These are phyloP conservation scores for Microbotryomycetes sp. DNA, from an alignment of 1,284 basidiomycete species.

Conservation along the genomic window DNA sequence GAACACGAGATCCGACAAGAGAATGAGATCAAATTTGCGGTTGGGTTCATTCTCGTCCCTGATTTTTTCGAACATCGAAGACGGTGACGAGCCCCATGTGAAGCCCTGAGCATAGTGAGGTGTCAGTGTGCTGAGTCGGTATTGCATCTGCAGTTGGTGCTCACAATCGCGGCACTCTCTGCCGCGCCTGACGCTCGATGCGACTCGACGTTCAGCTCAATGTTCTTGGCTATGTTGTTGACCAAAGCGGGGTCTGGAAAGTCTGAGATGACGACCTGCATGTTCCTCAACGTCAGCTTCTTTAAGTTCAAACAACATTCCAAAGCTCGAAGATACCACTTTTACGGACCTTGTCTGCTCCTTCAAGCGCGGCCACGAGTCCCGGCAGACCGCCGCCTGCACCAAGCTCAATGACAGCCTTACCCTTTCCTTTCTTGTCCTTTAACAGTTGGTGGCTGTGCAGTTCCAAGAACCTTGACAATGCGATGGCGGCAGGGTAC, in stretches of 20 bases:
- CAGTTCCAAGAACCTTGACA: slow-evolving; percentile 41
- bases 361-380: slow-evolving; percentile 62
- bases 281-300: background rate
- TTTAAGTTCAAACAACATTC: background rate
- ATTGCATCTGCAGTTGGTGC: background rate
- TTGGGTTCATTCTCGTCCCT: slow-evolving; percentile 21
- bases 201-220: slow-evolving; percentile 53
- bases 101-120: slow-evolving; percentile 57
- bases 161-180: background rate
- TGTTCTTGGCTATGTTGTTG: slow-evolving; percentile 69
- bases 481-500: slow-evolving; percentile 42
- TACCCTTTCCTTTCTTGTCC: slow-evolving; percentile 40
- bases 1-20: slow-evolving; percentile 87
- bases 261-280: slow-evolving; percentile 75
- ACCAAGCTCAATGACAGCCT: slow-evolving; percentile 75
- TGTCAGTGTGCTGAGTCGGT: background rate
- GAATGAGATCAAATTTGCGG: slow-evolving; percentile 64
- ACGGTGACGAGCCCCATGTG: slow-evolving; percentile 73
- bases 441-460: slow-evolving; percentile 14
- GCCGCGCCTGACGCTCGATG: slow-evolving; percentile 1
- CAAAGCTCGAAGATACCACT: background rate
- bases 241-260: slow-evolving; percentile 80
- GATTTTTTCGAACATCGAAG: slow-evolving; percentile 51
- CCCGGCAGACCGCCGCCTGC: slow-evolving; percentile 87
- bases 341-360: slow-evolving; percentile 48